phyloP scores from a whole-genome alignment of 768 basidiomycete genomes.

The Calocybe gangraenosa region DNA sequence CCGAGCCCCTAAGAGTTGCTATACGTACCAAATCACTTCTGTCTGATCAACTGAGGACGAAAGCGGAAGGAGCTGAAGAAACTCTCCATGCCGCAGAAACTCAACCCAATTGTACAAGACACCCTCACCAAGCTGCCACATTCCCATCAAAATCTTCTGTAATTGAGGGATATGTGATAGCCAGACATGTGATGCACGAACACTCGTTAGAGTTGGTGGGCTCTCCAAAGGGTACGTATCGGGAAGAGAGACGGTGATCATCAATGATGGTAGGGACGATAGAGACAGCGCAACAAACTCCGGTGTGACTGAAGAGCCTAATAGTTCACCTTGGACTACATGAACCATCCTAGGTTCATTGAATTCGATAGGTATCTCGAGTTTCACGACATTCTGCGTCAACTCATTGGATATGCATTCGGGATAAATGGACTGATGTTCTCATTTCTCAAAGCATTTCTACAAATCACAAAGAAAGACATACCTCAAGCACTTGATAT shows the following conservation, averaged over 20 bases:
- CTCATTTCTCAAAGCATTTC: conserved; percentile 1
- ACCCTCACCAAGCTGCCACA: conserved; percentile 60
- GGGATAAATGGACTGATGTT: conserved; percentile 68
- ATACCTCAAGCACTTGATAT: conserved; percentile 58
- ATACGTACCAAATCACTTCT: conserved; percentile 35
- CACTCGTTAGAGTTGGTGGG: conserved; percentile 51
- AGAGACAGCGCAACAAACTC: conserved; percentile 26
- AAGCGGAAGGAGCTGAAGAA: conserved; percentile 46
- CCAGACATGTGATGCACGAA: conserved; percentile 61
- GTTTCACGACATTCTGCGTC: conserved; percentile 38
- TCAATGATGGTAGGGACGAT: conserved; percentile 58
- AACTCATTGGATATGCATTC: conserved; percentile 52
- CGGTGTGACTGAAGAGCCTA: not conserved
- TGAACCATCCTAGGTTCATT: conserved; percentile 34
- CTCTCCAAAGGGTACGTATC: conserved; percentile 47
- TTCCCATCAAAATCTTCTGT: conserved; percentile 36
- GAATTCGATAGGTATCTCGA: conserved; percentile 67
- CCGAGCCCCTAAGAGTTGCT: not conserved
- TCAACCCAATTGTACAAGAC: conserved; percentile 72
- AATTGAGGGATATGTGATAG: conserved; percentile 38
- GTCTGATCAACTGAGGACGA: conserved; percentile 19
- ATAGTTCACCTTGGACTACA: conserved; percentile 20
- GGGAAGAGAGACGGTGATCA: conserved; percentile 52
- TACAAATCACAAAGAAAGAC: conserved; percentile 8
- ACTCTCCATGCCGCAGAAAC: conserved; percentile 63